These are phyloP conservation scores for Endothia cerciana DNA, from an alignment of 2,329 filamentous ascomycete genomes.

Conservation along the genomic window DNA sequence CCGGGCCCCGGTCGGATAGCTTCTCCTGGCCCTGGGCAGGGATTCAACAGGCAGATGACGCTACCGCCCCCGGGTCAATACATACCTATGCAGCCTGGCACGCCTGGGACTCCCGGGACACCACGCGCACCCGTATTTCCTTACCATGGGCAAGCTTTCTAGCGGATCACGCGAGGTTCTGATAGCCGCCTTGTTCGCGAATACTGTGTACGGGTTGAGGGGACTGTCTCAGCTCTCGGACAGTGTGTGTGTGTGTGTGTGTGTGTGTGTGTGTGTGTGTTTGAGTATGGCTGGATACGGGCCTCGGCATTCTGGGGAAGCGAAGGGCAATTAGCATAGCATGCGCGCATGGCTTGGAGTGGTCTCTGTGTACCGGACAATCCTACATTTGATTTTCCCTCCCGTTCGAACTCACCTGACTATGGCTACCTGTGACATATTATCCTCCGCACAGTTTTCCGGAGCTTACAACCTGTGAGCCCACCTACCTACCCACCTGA, in stretches of 20 bases:
- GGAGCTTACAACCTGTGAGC: too few relatives aligned
- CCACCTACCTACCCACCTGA: not conserved
- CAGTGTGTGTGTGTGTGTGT: not conserved
- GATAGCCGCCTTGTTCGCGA: too few relatives aligned
- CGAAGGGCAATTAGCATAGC: constrained; percentile 29
- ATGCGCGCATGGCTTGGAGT: constrained; percentile 27
- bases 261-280: not conserved
- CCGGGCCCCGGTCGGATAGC: constrained; percentile 23
- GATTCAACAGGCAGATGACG: constrained; percentile 27
- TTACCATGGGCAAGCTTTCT: constrained; percentile 41
- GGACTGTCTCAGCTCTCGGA: not conserved
- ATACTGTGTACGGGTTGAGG: not conserved
- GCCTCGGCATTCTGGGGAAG: constrained; percentile 1
- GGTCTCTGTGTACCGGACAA: constrained; percentile 20
- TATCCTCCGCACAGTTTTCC: not conserved
- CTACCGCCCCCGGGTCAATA: constrained; percentile 30
- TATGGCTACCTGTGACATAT: not conserved
- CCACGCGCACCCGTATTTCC: constrained; percentile 31
- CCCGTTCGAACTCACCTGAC: not conserved
- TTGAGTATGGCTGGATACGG: not conserved
- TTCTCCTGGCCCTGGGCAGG: constrained; percentile 30
- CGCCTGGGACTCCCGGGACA: constrained; percentile 30
- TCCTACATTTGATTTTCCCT: not conserved
- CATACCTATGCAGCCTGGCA: constrained; percentile 34
- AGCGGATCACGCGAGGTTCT: too few relatives aligned